A percentile compares a stretch with the other conserved stretches of the same genome.
Evolutionary conservation across 768 basidiomycete species (phyloP).

Genomic region (Mycena polygramma): DNA sequence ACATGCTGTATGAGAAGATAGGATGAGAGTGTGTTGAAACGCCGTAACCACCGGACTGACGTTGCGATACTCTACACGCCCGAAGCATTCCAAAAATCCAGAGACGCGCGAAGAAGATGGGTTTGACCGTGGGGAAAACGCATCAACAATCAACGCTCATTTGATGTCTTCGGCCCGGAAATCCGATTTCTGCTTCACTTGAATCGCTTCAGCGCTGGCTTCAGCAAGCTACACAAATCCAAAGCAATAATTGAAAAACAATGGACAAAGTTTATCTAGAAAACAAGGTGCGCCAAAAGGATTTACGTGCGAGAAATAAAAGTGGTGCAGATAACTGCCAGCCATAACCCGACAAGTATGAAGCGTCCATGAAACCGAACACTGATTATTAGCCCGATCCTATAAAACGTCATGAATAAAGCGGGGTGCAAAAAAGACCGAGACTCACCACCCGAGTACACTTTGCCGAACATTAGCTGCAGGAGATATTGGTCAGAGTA

Average conservation of each 20-base stretch:
- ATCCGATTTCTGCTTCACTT: background rate
- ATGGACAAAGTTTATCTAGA: no score
- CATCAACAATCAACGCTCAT: constrained; percentile 5
- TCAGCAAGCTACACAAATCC: no score
- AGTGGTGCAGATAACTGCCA: background rate
- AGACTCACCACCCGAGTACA: constrained; percentile 70
- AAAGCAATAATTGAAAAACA: no score
- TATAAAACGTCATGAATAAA: background rate
- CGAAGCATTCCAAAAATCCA: constrained; percentile 23
- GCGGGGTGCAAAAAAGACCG: no score
- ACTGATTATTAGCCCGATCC: background rate
- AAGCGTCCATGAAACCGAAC: no score
- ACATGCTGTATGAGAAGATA: constrained; percentile 22
- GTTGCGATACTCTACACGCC: constrained; percentile 18
- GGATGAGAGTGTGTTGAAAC: background rate
- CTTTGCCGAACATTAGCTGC: constrained; percentile 76
- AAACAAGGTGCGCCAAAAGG: background rate
- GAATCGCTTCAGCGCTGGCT: background rate
- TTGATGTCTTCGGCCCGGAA: background rate
- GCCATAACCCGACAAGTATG: background rate
- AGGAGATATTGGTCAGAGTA: no score
- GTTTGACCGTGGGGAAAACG: constrained; percentile 5
- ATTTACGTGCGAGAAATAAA: background rate
- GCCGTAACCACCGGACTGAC: constrained; percentile 11
- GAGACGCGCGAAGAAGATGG: background rate